A percentile compares a stretch with the other conserved stretches of the same genome.
Evolutionary conservation across 352 stramenopile species (phyloP).

Genomic region (Phytophthora meadii): DNA sequence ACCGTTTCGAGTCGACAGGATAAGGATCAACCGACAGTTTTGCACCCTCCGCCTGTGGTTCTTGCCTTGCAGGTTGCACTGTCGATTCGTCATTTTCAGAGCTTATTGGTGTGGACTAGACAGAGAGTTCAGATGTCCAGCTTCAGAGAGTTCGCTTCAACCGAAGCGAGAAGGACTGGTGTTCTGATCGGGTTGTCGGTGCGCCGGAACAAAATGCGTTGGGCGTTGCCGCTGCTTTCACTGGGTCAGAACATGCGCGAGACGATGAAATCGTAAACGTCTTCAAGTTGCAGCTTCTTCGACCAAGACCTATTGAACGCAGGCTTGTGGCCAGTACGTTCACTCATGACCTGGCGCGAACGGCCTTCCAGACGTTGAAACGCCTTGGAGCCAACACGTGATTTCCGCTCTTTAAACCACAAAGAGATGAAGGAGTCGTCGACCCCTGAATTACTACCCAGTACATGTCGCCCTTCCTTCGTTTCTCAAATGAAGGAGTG

Average conservation of each 20-base stretch:
- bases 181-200: conserved; percentile 1
- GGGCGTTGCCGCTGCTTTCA: not conserved
- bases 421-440: not conserved
- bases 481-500: conserved; percentile 26
- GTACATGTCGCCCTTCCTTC: conserved; percentile 14
- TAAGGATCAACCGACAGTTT: not conserved
- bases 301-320: conserved; percentile 1
- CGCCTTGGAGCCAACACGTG: conserved; percentile 6
- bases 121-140: not conserved
- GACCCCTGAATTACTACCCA: conserved; percentile 15
- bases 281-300: not conserved
- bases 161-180: not conserved
- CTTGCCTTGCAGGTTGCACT: no score
- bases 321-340: conserved; percentile 4
- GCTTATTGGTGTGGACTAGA: no score
- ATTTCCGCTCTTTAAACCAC: not conserved
- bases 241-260: conserved; percentile 1
- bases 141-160: not conserved
- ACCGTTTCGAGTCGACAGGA: not conserved
- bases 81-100: not conserved
- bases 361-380: conserved; percentile 20
- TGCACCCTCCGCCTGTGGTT: no score
- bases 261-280: conserved; percentile 15
- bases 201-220: not conserved
- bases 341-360: conserved; percentile 5